These are phyloP conservation scores for Centaurea solstitialis DNA, from an alignment of 129 eudicot species.

Conservation along the genomic window DNA sequence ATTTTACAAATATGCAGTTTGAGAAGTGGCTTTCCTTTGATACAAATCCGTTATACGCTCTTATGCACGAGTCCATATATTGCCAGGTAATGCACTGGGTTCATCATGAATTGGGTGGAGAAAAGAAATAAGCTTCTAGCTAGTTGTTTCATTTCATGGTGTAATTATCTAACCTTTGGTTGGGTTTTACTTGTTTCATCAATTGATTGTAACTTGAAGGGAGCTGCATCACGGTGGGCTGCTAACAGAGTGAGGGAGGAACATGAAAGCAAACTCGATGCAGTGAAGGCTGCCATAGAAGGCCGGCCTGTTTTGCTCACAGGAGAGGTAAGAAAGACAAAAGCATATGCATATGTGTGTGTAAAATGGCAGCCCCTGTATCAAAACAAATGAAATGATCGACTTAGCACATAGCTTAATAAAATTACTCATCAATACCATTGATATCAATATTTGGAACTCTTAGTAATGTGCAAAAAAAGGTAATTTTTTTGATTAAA, in stretches of 20 bases:
- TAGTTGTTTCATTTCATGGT: background rate
- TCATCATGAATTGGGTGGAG: background rate
- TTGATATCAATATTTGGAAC: background rate
- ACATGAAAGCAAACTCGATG: conserved; percentile 61
- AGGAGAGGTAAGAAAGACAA: conserved; percentile 61
- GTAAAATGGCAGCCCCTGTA: background rate
- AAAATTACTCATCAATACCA: background rate
- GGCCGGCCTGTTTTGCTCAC: conserved; percentile 78
- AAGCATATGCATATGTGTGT: background rate
- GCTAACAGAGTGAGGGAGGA: conserved; percentile 72
- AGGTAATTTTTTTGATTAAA: background rate
- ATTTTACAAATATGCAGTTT: conserved; percentile 52
- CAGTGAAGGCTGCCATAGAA: conserved; percentile 76
- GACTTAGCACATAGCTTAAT: background rate
- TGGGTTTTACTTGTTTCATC: background rate
- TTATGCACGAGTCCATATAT: conserved; percentile 87
- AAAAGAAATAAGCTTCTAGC: background rate
- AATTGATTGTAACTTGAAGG: conserved; percentile 43
- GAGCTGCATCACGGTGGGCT: conserved; percentile 91
- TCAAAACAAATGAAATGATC: background rate
- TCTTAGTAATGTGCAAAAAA: background rate
- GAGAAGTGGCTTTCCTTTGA: conserved; percentile 74
- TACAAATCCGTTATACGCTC: conserved; percentile 82
- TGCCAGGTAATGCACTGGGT: conserved; percentile 61
- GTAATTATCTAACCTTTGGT: background rate